Evolutionary conservation across 768 basidiomycete genomes (phyloP), one percentile per base, ranked within the genome.

Genomic region (Pholiota microspora): DNA sequence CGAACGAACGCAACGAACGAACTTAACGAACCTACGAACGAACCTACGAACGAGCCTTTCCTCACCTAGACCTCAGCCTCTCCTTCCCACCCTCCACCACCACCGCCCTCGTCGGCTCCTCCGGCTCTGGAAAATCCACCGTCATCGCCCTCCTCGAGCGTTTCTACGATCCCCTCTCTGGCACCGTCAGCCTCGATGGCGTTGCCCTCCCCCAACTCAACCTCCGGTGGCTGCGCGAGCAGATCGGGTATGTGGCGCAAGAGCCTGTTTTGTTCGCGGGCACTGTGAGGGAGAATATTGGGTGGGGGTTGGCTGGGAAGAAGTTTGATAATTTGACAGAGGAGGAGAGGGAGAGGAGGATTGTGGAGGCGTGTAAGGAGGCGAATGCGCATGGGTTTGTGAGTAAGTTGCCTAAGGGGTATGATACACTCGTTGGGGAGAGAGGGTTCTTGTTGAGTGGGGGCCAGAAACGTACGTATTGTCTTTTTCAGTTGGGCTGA

Each of bases 361-460:
- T 95, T 72, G 87, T 89, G 71, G 85, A 91, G 46, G 93, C 93
- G 1, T 92, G 89, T 59, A 72, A 92, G 70, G 92, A 93, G 67
- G 85, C 93, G 2, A 95, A 95, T 62, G 92, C 92, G 0, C 88
- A 95, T 60, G 86, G 85, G n/a, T 95, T 94, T 68, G 85, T 95
- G 58, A 76, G 73, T 55, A 89, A 89, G 63, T 72, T 95, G 4
- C 91, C 93, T 0, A 67, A 83, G 15, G 90, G 90, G 1, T 95
- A 94, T 63, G 87, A 93, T 32, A 95, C 92, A 6, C 76, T 91
- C 75, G 92, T 94, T 27, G 92, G 92, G 28, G 92, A 95, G 69
- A 84, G 90, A 52, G 92, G 92, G 1, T 91, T 93, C 77, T 71
- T 94, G 27, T 73, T 94, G 1, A 87, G 85, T 32, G 92, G 92